These are phyloP conservation scores for Penicillium pancosmium DNA, from an alignment of 495 filamentous ascomycete genomes.

Conservation along the genomic window DNA sequence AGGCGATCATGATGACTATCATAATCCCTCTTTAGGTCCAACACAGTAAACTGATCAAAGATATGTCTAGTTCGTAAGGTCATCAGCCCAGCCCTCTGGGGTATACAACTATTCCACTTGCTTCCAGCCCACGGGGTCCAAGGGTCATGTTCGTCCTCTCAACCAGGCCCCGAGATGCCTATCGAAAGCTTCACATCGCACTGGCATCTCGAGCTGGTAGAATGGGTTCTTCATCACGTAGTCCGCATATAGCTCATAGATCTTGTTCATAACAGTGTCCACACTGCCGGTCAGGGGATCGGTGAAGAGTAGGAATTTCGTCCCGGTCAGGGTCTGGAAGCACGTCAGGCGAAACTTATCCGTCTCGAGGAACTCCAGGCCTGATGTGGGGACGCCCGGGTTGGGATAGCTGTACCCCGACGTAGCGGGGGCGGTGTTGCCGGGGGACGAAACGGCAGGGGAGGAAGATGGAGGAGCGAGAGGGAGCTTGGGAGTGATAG, in stretches of 20 bases:
- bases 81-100: constrained; percentile 23
- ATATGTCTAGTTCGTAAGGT: constrained; percentile 34
- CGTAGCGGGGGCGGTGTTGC: constrained; percentile 28
- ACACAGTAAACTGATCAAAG: constrained; percentile 6
- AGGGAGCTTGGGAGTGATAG: constrained; percentile 63
- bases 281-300: constrained; percentile 88
- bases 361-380: constrained; percentile 88
- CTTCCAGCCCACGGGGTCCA: not conserved
- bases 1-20: constrained; percentile 6
- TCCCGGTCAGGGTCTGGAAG: constrained; percentile 91
- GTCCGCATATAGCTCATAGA: constrained; percentile 95
- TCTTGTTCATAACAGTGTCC: constrained; percentile 74
- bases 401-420: constrained; percentile 44
- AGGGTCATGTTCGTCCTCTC: constrained; percentile 36
- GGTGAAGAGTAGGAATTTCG: constrained; percentile 94
- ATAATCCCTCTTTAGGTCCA: not conserved
- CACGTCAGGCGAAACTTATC: constrained; percentile 92
- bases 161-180: constrained; percentile 66
- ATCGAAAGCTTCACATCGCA: constrained; percentile 93
- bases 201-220: constrained; percentile 96
- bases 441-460: constrained; percentile 29
- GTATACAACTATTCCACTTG: not conserved
- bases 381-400: constrained; percentile 56
- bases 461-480: constrained; percentile 35
- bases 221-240: constrained; percentile 99